Evolutionary conservation across 169 alveolate genomes (phyloP), one percentile per base, ranked within the genome.

Genomic region (Neospora caninum): DNA sequence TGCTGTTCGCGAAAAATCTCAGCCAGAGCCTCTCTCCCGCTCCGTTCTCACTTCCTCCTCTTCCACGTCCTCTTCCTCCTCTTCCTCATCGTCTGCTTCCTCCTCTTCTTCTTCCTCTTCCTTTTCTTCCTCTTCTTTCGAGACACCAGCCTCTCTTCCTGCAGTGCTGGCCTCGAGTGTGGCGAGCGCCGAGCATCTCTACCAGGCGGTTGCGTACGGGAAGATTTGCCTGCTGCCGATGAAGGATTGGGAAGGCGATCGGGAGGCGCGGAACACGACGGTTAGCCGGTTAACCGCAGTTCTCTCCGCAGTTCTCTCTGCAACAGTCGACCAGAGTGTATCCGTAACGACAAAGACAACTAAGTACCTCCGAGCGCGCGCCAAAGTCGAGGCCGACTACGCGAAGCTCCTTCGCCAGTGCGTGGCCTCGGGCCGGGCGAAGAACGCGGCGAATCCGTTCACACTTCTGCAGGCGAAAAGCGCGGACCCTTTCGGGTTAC

Each of bases 181-280:
- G 4, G 73, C 25, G 73, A 22, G n/a, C n/a, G 16, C 73, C 1
- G 73, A 64, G 73, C 73, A 18, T 13, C 22, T 82, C 25, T 36
- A 31, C 64, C 54, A 43, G 16, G 89, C 89, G 22, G 67, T 82
- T 13, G 89, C 89, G 0, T 41, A 49, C 39, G 18, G 67, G 67
- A 82, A 82, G 67, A 22, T 82, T 39, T 25, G 53, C 31, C 67
- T 82, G 53, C 64, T 82, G 67, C 53, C 69, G 9, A 41, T 82
- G 89, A 36, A 82, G 41, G 89, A 82, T 34, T 82, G 89, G 89
- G 89, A 82, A 67, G 89, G 41, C 41, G 89, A 82, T 10, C 89
- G 89, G 10, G 41, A 82, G 67, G 89, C 89, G 69, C 89, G 89
- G 89, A 41, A 67, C 41, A 41, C 89, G 22, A 36, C 36, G 64